phyloP scores from a whole-genome alignment of 2,329 filamentous ascomycete species.

The Uncinocarpus reesii region DNA sequence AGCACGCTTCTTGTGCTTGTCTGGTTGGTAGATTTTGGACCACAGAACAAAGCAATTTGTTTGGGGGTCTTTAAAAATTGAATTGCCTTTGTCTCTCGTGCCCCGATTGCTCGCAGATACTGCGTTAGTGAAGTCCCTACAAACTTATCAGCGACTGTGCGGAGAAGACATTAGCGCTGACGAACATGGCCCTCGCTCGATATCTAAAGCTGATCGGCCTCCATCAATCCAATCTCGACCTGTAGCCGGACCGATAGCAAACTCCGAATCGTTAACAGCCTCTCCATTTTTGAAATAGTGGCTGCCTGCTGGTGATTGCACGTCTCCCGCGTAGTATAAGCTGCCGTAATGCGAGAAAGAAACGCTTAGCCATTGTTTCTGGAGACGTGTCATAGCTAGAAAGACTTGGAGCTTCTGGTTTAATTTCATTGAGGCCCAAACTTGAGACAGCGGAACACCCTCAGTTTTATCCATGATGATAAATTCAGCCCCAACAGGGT shows the following conservation, averaged over 20 bases:
- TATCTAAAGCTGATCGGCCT: conserved; percentile 20
- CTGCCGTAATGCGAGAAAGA: conserved; percentile 25
- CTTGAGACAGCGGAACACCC: conserved; percentile 20
- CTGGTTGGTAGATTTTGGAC: conserved; percentile 24
- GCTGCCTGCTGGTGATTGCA: conserved; percentile 17
- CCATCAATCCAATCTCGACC: conserved; percentile 24
- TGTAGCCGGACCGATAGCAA: conserved; percentile 23
- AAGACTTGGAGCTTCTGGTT: conserved; percentile 22
- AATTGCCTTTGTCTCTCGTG: conserved; percentile 22
- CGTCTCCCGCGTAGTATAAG: conserved; percentile 22
- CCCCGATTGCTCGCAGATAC: conserved; percentile 22
- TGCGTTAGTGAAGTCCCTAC: conserved; percentile 22
- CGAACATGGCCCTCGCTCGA: conserved; percentile 24
- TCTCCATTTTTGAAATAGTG: conserved; percentile 21
- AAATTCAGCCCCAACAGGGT: conserved; percentile 28
- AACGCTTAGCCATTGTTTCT: conserved; percentile 23
- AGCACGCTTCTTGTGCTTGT: conserved; percentile 21
- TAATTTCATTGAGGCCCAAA: conserved; percentile 21
- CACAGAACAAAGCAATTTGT: conserved; percentile 23
- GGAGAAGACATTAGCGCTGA: conserved; percentile 11
- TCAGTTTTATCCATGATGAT: conserved; percentile 26
- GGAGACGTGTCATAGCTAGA: conserved; percentile 22
- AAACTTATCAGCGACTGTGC: conserved; percentile 16
- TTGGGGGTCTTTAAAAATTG: conserved; percentile 21
- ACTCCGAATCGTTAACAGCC: conserved; percentile 18